Evolutionary conservation across 2,329 filamentous ascomycete genomes (phyloP).

Genomic region (Ilyonectria mors-panacis): DNA sequence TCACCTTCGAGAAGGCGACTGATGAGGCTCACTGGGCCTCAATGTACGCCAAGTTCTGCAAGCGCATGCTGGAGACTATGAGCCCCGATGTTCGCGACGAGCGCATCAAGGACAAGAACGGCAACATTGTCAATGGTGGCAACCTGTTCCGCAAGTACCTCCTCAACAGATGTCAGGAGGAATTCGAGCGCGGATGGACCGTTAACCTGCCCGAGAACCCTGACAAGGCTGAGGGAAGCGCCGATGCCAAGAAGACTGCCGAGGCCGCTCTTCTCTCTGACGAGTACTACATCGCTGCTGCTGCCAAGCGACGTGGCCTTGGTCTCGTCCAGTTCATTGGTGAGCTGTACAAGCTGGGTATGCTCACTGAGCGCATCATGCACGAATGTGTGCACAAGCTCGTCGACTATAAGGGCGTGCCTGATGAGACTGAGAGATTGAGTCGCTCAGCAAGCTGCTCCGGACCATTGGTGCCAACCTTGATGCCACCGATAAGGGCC

Average conservation of each 20-base stretch:
- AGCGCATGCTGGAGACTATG: constrained; percentile 96
- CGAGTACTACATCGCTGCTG: constrained; percentile 94
- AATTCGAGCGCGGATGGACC: constrained; percentile 99
- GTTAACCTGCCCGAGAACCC: constrained; percentile 84
- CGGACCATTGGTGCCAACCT: constrained; percentile 92
- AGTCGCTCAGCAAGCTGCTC: constrained; percentile 94
- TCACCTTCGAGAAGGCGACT: constrained; percentile 98
- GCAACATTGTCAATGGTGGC: constrained; percentile 90
- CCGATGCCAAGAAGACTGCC: constrained; percentile 66
- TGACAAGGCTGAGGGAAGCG: constrained; percentile 71
- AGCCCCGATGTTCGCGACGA: constrained; percentile 95
- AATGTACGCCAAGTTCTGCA: constrained; percentile 99
- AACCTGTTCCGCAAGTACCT: constrained; percentile 98
- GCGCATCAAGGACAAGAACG: constrained; percentile 91
- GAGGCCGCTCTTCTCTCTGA: constrained; percentile 92
- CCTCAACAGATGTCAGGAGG: constrained; percentile 97
- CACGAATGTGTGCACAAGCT: constrained; percentile 98
- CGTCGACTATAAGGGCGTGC: constrained; percentile 92
- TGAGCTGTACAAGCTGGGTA: constrained; percentile 97
- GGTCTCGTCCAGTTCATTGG: constrained; percentile 99
- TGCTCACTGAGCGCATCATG: constrained; percentile 99
- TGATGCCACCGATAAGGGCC: constrained; percentile 86
- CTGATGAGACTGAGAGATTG: constrained; percentile 97
- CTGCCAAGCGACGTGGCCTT: constrained; percentile 95
- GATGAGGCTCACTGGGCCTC: constrained; percentile 98